phyloP scores from a whole-genome alignment of 2,329 filamentous ascomycete species.

The Pseudogymnoascus sp. region DNA sequence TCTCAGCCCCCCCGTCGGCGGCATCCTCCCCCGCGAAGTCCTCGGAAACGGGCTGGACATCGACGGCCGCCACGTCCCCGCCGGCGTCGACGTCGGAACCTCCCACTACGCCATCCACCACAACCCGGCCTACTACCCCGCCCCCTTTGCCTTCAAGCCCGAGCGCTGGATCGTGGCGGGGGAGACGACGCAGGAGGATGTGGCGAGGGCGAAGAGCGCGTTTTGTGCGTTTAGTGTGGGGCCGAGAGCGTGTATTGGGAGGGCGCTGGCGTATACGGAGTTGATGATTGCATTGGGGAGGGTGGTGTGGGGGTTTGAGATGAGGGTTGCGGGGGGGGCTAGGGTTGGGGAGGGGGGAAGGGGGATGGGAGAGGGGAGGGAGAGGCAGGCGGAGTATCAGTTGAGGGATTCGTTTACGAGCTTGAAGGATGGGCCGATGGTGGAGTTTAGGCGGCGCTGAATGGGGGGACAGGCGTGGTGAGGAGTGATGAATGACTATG shows the following conservation, averaged over 20 bases:
- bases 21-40: slow-evolving; percentile 20
- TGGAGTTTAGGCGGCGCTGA: slow-evolving; percentile 44
- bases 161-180: slow-evolving; percentile 38
- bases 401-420: slow-evolving; percentile 66
- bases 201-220: slow-evolving; percentile 16
- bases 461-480: neutral
- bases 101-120: slow-evolving; percentile 39
- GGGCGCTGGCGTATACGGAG: slow-evolving; percentile 22
- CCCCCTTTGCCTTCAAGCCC: slow-evolving; percentile 34
- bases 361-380: slow-evolving; percentile 44
- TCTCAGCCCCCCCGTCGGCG: slow-evolving; percentile 21
- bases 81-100: slow-evolving; percentile 36
- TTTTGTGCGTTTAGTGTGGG: slow-evolving; percentile 24
- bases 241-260: slow-evolving; percentile 22
- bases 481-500: neutral
- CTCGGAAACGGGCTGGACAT: slow-evolving; percentile 17
- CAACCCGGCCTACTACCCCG: slow-evolving; percentile 35
- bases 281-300: slow-evolving; percentile 20
- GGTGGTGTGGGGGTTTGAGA: slow-evolving; percentile 15
- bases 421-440: slow-evolving; percentile 60
- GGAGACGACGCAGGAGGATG: slow-evolving; percentile 11
- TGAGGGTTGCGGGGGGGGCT: slow-evolving; percentile 18
- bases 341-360: slow-evolving; percentile 45
- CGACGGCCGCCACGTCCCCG: slow-evolving; percentile 27
- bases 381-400: slow-evolving; percentile 55